Base-by-base conservation (phyloP, 2,329 filamentous ascomycete genomes). In the Hymenoscyphus infarciens region DNA sequence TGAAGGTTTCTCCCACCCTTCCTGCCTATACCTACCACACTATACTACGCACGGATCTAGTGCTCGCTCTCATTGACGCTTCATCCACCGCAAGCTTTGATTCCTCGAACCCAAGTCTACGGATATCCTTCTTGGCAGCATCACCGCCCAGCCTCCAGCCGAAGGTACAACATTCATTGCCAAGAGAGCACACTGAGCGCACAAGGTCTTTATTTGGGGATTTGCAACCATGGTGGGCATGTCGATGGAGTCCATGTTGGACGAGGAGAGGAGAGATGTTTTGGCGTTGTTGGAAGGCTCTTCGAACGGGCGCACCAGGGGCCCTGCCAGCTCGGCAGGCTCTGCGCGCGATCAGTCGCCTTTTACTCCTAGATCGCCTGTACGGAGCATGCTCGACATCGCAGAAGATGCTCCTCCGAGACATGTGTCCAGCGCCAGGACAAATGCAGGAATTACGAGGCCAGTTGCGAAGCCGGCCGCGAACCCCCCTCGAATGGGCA, bases 211-310 rank as follows among this genome's bases (percentile, higher is more conserved):
- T 35, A 56, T 39, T 58, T 25, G 35, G 56, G 7, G 52, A 22
- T 25, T 55, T 60, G 60, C 61, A 64, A 65, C 63, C 29, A 74
- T 73, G 71, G 63, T 68, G 45, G 45, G 45, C 42, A 62, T 77
- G 58, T 92, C 89, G 72, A 84, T 93, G 72, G 90, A 92, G 77
- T 84, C 88, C 57, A 85, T 87, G 68, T 81, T 92, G 66, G 90
- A 92, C 73, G 87, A 92, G 79, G 90, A 94, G 80, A 84, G 89
- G 65, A 81, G 82, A 66, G 89, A 91, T 76, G 87, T 92, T 45
- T 79, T 92, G 68, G 86, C 86, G 56, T 78, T 91, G 65, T 79
- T 92, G 52, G 87, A 89, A 60, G 66, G 64, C 19, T 61, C 59
- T 25, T 56, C 66, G n/a, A 33, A 29, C 35, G 38, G 25, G 55